Evolutionary conservation across 176 grass and related monocot genomes (phyloP), one percentile per base, ranked within the genome.

Genomic region (Dendrocalamus sinicus): DNA sequence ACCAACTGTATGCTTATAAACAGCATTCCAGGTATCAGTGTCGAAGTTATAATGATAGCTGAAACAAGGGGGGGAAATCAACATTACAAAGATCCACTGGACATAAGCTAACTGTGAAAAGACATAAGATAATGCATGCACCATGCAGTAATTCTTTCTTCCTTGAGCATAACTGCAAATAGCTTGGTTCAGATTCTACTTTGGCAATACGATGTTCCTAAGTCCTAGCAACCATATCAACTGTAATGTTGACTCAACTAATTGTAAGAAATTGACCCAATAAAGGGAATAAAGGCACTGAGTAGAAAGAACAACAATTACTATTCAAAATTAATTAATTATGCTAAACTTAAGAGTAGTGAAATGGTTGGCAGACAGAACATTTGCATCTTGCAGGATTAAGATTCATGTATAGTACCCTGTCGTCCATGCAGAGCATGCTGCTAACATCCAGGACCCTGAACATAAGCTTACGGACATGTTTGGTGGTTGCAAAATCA

Each of bases 1-100:
- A 85, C 86, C 91, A 64, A 93, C 37, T 45, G 83, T 92, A 78
- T 88, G 88, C 93, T 98, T 98, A 88, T 94, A 98, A 75, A 95
- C 91, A 66, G 90, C 90, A 86, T 73, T 91, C 96, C 96, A 98
- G 24, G 88, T 61, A 78, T 83, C 92, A 69, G 90, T 85, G 7
- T 89, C 78, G 7, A 98, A 95, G 59, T 88, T 55, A 83, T 92
- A 95, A 70, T 59, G 87, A 62, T 94, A 98, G 80, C 96, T 98
- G 86, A 81, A 95, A 93, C 59, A 59, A 88, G 28, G n/a, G 11
- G 37, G 50, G 76, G n/a, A n/a, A 32, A 86, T 69, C 63, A 79
- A 32, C 24, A 58, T 72, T 51, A 88, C 6, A 82, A 67, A 78
- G 58, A 78, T 73, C 12, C 78, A 64, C 8, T 5, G 14, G 37